Base-by-base conservation (phyloP, 2,329 filamentous ascomycete species). In the Xylaria sp. region DNA sequence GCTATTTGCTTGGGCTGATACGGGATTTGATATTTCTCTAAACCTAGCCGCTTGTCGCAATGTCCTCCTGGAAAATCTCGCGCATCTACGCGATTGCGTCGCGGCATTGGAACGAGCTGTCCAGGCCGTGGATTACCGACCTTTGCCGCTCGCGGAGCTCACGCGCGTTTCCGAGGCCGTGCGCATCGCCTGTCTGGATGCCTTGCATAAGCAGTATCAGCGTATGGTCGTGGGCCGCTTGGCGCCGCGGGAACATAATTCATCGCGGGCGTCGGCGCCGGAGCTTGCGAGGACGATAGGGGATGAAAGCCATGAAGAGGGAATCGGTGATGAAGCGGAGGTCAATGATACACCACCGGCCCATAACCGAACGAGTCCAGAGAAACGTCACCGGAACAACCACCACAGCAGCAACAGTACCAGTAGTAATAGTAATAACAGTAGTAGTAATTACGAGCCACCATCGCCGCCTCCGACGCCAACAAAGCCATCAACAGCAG, bases 201-300 rank as follows among this genome's bases (percentile, higher is more conserved):
- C 80, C 6, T 73, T 83, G 18, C 71, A 76, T 7, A 78, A 78
- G n/a, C 78, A 78, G 48, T 82, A 82, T 70, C 75, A 75, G 18
- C 80, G 80, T 8, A 64, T 81, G 10, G 79, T 79, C 5, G 68
- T 73, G 13, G 73, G 75, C 18, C 78, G 76, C 6, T 67, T 76
- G 13, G 68, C 80, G 2, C 80, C 80, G 15, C 73, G 69, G 52
- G 71, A 74, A 39, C 41, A 46, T 7, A 36, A 10, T 36, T 51
- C 67, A 2, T 59, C 71, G 39, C 41, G 25, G 23, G 8, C 46
- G 2, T 48, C 18, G 41, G 43, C 48, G n/a, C 20, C 63, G 9
- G 25, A 25, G 12, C 43, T 39, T 18, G 23, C 58, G 18, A 33
- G 43, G 13, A 18, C n/a, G 31, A 18, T 20, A 10, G 8, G 25